Evolutionary conservation across 805 yeast species (phyloP).

Genomic region (Crinitomyces ghanaensis): DNA sequence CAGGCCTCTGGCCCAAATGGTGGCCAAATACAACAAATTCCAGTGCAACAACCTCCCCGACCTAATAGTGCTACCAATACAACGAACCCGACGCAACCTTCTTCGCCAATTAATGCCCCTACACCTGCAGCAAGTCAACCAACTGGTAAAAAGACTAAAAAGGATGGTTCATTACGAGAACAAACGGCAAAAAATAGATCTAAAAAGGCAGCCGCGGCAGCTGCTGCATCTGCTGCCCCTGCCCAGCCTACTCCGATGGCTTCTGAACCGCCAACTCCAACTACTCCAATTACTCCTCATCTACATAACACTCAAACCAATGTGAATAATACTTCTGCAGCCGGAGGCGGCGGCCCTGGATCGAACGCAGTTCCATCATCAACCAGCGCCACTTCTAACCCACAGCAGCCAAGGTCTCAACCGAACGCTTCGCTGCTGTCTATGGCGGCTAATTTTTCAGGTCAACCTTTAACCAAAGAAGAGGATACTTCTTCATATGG

Average conservation of each 20-base stretch:
- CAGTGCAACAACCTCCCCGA: conserved; percentile 20
- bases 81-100: conserved; percentile 17
- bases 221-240: conserved; percentile 16
- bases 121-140: conserved; percentile 18
- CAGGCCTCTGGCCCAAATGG: conserved; percentile 6
- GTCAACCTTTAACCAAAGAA: conserved; percentile 5
- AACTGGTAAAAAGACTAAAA: conserved; percentile 9
- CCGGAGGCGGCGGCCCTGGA: neutral
- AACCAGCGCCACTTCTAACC: no score
- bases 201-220: conserved; percentile 13
- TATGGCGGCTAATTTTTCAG: conserved; percentile 15
- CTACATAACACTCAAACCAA: conserved; percentile 8
- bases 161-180: no score
- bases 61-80: conserved; percentile 12
- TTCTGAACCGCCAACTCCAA: conserved; percentile 34
- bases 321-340: neutral
- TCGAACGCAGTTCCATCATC: neutral
- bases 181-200: no score
- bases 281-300: conserved; percentile 32
- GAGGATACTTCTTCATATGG: conserved; percentile 3
- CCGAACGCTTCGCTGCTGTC: conserved; percentile 12
- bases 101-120: conserved; percentile 16
- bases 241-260: conserved; percentile 21
- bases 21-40: conserved; percentile 9
- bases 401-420: no score